These are phyloP conservation scores for Tremellales sp. DNA, from an alignment of 1,284 basidiomycete genomes.

Conservation along the genomic window DNA sequence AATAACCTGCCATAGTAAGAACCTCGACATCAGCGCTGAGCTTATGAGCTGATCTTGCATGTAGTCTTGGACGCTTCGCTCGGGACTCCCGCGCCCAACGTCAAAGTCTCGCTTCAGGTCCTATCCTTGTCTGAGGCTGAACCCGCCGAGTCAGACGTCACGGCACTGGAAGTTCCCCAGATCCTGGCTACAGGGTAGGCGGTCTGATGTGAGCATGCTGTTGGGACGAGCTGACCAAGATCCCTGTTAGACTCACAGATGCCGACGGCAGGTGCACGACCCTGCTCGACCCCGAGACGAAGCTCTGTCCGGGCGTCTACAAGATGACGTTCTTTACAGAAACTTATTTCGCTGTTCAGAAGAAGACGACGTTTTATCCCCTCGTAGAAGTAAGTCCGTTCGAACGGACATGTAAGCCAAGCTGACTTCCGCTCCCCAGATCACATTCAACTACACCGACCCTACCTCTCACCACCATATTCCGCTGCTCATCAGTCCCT, in stretches of 20 bases:
- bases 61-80: constrained; percentile 78
- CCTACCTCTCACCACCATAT: constrained; percentile 83
- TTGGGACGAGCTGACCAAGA: constrained; percentile 4
- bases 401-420: not conserved
- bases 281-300: constrained; percentile 56
- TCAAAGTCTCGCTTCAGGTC: constrained; percentile 56
- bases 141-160: constrained; percentile 16
- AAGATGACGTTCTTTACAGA: constrained; percentile 81
- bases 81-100: constrained; percentile 71
- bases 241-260: constrained; percentile 55
- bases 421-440: constrained; percentile 53
- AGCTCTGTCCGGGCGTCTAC: constrained; percentile 62
- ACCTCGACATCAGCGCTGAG: not conserved
- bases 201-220: not conserved
- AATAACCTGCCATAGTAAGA: constrained; percentile 83
- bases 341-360: constrained; percentile 67
- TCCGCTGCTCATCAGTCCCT: constrained; percentile 84
- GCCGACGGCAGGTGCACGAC: constrained; percentile 73
- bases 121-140: constrained; percentile 11
- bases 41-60: not conserved
- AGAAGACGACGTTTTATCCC: constrained; percentile 74
- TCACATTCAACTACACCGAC: constrained; percentile 66
- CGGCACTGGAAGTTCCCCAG: constrained; percentile 49
- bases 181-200: constrained; percentile 61
- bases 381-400: constrained; percentile 49